Base-by-base conservation (phyloP, 2,329 filamentous ascomycete species). In the Colletotrichum graminicola region DNA sequence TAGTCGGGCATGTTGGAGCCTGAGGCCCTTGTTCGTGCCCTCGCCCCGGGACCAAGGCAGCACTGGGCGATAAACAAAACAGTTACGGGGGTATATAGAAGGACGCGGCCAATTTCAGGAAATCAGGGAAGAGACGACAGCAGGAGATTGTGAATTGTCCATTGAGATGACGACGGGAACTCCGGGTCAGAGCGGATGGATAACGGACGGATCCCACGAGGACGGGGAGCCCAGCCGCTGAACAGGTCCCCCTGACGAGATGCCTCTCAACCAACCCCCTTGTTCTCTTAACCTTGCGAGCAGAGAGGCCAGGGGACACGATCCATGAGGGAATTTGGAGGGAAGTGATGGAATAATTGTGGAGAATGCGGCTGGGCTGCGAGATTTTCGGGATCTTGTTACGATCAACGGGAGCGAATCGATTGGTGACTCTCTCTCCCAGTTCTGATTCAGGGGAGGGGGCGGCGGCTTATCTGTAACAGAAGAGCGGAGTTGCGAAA, bases 341-440 rank as follows among this genome's bases (percentile, higher is more conserved):
- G 39, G 11, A 43, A 16, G 14, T 49, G 55, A 32, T 12, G 34
- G 7, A 41, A 23, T 8, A 21, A n/a, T 26, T 45, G 32, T 49
- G 29, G 65, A 36, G 34, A 55, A 41, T 36, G 36, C 18, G 18
- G 32, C n/a, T 55, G 62, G 60, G 61, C 34, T 45, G 61, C 49
- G 61, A 63, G 61, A 45, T 63, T 67, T 66, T 45, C 45, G 49
- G 60, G 45, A 62, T 62, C 45, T 41, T 32, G 56, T 43, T 26
- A 21, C 23, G 57, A 63, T 34, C 10, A 32, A 63, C 32, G 51
- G 64, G 43, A 71, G 36, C 69, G 41, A 71, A 68, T 71, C 65
- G 65, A 59, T 55, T 32, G 45, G 16, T 60, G 65, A 41, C 36
- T 26, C 56, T 26, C 56, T 60, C 59, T 54, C 23, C 41, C 41